Conservation (phyloP, 495 filamentous ascomycete species). For the Aspergillus sparsus region DNA sequence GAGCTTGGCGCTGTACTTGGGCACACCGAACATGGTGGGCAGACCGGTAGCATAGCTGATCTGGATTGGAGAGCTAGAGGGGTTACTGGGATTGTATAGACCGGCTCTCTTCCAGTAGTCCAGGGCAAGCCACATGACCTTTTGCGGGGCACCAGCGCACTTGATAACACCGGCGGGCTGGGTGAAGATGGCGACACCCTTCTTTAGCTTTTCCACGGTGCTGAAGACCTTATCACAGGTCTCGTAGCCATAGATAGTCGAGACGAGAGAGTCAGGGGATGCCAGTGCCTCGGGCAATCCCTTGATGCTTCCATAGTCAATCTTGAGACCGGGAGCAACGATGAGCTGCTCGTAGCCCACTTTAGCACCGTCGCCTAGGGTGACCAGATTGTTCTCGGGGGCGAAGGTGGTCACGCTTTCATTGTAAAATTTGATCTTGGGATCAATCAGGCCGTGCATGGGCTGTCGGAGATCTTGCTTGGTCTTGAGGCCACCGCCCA, state of each 20-base stretch:
- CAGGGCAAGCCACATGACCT: slow-evolving; percentile 70
- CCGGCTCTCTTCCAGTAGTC: slow-evolving; percentile 64
- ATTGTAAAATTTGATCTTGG: slow-evolving; percentile 64
- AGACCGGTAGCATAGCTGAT: slow-evolving; percentile 64
- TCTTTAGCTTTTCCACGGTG: slow-evolving; percentile 54
- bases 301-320: slow-evolving; percentile 57
- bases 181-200: slow-evolving; percentile 67
- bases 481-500: slow-evolving; percentile 63
- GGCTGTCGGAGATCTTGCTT: slow-evolving; percentile 55
- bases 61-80: slow-evolving; percentile 51
- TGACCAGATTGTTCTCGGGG: slow-evolving; percentile 60
- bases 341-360: slow-evolving; percentile 65
- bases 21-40: slow-evolving; percentile 67
- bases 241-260: slow-evolving; percentile 66
- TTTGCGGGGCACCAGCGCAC: slow-evolving; percentile 70
- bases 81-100: slow-evolving; percentile 50
- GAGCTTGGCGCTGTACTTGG: slow-evolving; percentile 64
- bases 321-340: slow-evolving; percentile 61
- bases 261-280: slow-evolving; percentile 56
- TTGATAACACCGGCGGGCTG: slow-evolving; percentile 67
- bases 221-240: slow-evolving; percentile 58
- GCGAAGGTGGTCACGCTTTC: slow-evolving; percentile 52
- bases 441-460: slow-evolving; percentile 53
- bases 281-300: slow-evolving; percentile 62
- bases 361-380: slow-evolving; percentile 57